phyloP scores from a whole-genome alignment of 2,329 filamentous ascomycete genomes.

The Metarhizium sp. region DNA sequence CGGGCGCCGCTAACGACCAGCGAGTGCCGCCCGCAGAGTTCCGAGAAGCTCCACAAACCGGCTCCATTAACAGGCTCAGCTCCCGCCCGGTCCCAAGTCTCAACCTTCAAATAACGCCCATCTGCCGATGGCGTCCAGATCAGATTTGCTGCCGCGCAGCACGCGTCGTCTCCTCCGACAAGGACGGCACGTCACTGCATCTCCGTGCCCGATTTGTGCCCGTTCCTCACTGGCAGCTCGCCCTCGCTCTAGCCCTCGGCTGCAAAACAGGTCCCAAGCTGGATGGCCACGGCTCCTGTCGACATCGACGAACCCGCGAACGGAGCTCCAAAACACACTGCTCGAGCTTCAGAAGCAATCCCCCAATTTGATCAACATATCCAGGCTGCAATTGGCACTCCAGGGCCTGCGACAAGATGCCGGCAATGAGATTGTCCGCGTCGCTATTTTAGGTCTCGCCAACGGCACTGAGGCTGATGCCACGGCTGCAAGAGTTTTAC shows the following conservation, averaged over 20 bases:
- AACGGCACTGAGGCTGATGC: constrained; percentile 27
- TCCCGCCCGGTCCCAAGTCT: background rate
- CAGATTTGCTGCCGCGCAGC: constrained; percentile 17
- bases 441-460: constrained; percentile 45
- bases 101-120: background rate
- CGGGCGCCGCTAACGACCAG: no score
- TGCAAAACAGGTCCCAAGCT: constrained; percentile 10
- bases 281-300: constrained; percentile 19
- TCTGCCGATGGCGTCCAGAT: constrained; percentile 21
- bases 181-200: constrained; percentile 7
- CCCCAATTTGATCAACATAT: constrained; percentile 55
- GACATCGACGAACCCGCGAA: constrained; percentile 22
- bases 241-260: constrained; percentile 11
- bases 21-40: no score
- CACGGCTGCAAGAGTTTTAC: constrained; percentile 56
- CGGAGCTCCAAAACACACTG: constrained; percentile 51
- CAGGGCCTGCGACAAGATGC: constrained; percentile 49
- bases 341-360: constrained; percentile 51
- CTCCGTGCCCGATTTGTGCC: constrained; percentile 24
- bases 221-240: constrained; percentile 11
- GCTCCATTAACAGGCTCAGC: background rate
- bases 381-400: constrained; percentile 61
- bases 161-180: constrained; percentile 16
- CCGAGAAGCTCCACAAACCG: background rate
- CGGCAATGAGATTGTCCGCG: constrained; percentile 47